Conservation (phyloP, 768 basidiomycete species). For the Xanthoconium stramineum region DNA sequence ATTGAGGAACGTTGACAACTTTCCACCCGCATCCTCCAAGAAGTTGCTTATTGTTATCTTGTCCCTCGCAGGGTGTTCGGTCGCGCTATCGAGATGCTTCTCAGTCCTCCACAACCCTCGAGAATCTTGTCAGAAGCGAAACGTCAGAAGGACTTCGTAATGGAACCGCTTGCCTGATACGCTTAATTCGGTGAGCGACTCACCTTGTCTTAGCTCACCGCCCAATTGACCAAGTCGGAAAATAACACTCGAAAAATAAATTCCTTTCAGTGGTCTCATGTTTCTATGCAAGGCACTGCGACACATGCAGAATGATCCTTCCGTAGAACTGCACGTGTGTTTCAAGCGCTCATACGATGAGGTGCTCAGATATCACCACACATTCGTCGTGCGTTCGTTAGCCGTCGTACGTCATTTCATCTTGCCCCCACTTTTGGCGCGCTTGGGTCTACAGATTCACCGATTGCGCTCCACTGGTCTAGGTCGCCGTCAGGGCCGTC, state of each 20-base stretch:
- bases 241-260: slow-evolving; percentile 4
- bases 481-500: slow-evolving; percentile 64
- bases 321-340: slow-evolving; percentile 57
- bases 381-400: slow-evolving; percentile 60
- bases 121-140: slow-evolving; percentile 57
- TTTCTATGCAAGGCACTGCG: slow-evolving; percentile 68
- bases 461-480: background rate
- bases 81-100: slow-evolving; percentile 43
- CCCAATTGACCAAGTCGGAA: background rate
- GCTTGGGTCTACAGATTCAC: background rate
- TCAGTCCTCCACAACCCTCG: slow-evolving; percentile 51
- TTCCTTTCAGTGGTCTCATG: slow-evolving; percentile 51
- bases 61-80: slow-evolving; percentile 58
- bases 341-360: slow-evolving; percentile 71
- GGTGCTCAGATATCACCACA: slow-evolving; percentile 63
- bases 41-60: slow-evolving; percentile 11
- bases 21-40: slow-evolving; percentile 11
- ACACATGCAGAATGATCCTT: slow-evolving; percentile 55
- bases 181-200: slow-evolving; percentile 55
- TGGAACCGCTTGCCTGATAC: slow-evolving; percentile 60
- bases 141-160: slow-evolving; percentile 39
- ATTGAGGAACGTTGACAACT: slow-evolving; percentile 45
- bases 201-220: slow-evolving; percentile 18
- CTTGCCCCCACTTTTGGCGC: background rate
- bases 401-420: slow-evolving; percentile 26